These are phyloP conservation scores for Lactarius indigo DNA, from an alignment of 768 basidiomycete species.

Conservation along the genomic window DNA sequence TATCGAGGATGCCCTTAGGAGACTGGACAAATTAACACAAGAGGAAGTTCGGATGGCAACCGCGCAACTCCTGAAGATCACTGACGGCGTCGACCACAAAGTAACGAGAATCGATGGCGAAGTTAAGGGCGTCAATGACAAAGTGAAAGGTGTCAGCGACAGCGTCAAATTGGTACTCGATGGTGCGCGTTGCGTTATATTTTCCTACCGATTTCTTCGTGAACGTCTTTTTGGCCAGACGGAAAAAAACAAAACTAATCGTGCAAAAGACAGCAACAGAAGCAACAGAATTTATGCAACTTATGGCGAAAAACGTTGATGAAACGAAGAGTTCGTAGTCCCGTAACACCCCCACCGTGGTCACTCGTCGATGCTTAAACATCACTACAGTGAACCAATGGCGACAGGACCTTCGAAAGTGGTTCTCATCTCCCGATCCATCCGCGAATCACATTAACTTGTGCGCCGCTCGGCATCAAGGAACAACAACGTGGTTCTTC, in stretches of 20 bases:
- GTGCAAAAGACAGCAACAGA: neutral
- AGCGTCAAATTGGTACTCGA: neutral
- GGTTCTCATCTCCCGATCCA: neutral
- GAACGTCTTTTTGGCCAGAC: neutral
- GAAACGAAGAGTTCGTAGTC: neutral
- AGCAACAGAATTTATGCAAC: neutral
- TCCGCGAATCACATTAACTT: neutral
- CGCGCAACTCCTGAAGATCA: neutral
- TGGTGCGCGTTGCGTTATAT: neutral
- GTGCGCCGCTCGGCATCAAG: neutral
- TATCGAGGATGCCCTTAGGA: neutral
- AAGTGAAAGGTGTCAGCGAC: neutral
- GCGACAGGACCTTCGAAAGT: neutral
- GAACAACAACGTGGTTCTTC: neutral
- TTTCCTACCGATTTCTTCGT: neutral
- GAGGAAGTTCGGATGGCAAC: neutral
- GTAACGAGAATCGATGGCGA: neutral
- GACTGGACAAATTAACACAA: neutral
- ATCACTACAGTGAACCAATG: neutral
- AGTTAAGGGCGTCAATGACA: neutral
- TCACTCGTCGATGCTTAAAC: neutral
- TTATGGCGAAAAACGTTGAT: neutral
- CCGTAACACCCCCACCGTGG: neutral
- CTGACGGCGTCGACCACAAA: neutral
- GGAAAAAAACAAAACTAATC: neutral